A percentile compares a stretch with the other conserved stretches of the same genome.
Evolutionary conservation across 192 early-diverging fungal genomes (phyloP).

Genomic region (Coemansia sp.): DNA sequence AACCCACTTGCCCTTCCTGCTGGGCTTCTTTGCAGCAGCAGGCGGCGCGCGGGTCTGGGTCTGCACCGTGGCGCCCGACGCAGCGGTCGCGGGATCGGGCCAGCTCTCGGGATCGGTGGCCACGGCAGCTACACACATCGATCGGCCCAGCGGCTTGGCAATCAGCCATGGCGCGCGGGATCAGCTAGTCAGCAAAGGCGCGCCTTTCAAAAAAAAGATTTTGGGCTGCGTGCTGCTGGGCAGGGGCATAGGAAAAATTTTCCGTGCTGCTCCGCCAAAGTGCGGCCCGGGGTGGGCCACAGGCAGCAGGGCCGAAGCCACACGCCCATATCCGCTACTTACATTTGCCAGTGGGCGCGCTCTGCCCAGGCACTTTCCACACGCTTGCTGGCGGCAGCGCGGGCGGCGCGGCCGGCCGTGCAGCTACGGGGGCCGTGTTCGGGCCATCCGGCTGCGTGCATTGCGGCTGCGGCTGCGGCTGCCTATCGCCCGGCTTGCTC

Average conservation of each 20-base stretch:
- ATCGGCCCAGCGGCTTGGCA: background rate
- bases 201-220: background rate
- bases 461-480: slow-evolving; percentile 3
- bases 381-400: slow-evolving; percentile 38
- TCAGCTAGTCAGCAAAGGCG: background rate
- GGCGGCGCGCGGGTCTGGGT: slow-evolving; percentile 1
- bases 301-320: background rate
- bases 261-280: background rate
- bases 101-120: slow-evolving; percentile 36
- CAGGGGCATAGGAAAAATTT: background rate
- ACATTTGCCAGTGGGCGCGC: slow-evolving; percentile 15
- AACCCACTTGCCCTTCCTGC: slow-evolving; percentile 45
- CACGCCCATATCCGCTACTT: slow-evolving; percentile 8
- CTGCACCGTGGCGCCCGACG: slow-evolving; percentile 12
- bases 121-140: slow-evolving; percentile 10
- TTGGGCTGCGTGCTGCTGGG: background rate
- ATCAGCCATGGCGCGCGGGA: no score
- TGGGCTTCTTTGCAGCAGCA: slow-evolving; percentile 18
- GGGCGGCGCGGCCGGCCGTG: slow-evolving; percentile 8
- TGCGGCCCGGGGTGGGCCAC: background rate
- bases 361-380: slow-evolving; percentile 51
- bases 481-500: slow-evolving; percentile 1
- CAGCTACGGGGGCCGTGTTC: background rate
- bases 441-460: background rate
- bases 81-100: slow-evolving; percentile 50